Evolutionary conservation across 345 rosid species (phyloP).

Genomic region (Murraya paniculata): DNA sequence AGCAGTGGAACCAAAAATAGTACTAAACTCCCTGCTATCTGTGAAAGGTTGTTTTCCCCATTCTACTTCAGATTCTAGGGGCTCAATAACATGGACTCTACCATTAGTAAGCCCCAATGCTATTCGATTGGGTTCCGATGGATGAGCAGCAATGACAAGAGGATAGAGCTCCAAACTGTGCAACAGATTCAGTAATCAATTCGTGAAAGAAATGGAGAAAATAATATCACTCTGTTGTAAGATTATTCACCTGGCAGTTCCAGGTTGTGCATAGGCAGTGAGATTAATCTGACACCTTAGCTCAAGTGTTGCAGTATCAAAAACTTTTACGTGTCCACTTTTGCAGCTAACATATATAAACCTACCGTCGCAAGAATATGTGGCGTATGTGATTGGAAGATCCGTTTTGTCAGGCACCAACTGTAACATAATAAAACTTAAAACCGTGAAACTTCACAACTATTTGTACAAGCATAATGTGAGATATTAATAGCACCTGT

Average conservation of each 20-base stretch:
- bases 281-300: conserved; percentile 4
- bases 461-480: neutral
- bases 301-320: neutral
- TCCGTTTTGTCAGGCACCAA: conserved; percentile 2
- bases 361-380: conserved; percentile 15
- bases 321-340: conserved; percentile 15
- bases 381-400: conserved; percentile 10
- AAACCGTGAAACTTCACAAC: neutral
- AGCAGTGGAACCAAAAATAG: neutral
- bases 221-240: neutral
- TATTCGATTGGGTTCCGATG: conserved; percentile 37
- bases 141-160: conserved; percentile 42
- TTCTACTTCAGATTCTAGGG: conserved; percentile 35
- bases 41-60: conserved; percentile 34
- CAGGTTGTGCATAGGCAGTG: conserved; percentile 5
- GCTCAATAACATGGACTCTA: conserved; percentile 39
- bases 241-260: conserved; percentile 5
- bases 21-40: neutral
- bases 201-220: neutral
- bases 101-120: conserved; percentile 42
- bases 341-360: conserved; percentile 12
- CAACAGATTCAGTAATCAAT: neutral
- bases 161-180: conserved; percentile 35
- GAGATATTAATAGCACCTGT: conserved; percentile 9
- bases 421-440: neutral